Evolutionary conservation across 1,284 basidiomycete genomes (phyloP).

Genomic region (Golubevia pallescens): DNA sequence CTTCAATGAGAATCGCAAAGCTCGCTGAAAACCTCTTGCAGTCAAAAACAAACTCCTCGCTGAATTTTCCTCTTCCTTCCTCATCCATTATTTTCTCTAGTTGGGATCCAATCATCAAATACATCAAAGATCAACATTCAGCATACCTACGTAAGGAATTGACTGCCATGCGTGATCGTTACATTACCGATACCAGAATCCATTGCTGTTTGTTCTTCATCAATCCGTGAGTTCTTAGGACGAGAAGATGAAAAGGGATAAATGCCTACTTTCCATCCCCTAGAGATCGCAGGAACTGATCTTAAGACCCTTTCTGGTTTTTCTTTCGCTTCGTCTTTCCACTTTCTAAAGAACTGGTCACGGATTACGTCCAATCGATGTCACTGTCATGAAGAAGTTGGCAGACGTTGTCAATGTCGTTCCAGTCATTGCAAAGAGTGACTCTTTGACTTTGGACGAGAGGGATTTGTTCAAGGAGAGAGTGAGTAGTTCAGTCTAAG

Average conservation of each 20-base stretch:
- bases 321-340: constrained; percentile 1
- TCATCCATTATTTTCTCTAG: constrained; percentile 5
- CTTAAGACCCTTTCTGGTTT: constrained; percentile 3
- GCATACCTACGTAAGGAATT: constrained; percentile 63
- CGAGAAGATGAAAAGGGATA: not conserved
- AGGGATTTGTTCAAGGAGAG: constrained; percentile 57
- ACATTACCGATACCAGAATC: constrained; percentile 59
- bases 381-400: constrained; percentile 63
- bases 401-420: constrained; percentile 61
- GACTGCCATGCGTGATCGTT: constrained; percentile 58
- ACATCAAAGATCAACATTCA: constrained; percentile 64
- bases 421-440: constrained; percentile 61
- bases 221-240: constrained; percentile 36
- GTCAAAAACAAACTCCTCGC: too few relatives aligned
- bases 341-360: constrained; percentile 39
- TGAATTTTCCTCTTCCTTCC: not conserved
- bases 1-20: too few relatives aligned
- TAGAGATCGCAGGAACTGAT: not conserved
- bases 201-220: constrained; percentile 64
- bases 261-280: not conserved
- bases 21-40: too few relatives aligned
- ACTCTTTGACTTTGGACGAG: constrained; percentile 57
- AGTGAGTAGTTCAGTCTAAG: not conserved
- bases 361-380: constrained; percentile 57
- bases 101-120: constrained; percentile 64